Base-by-base conservation (phyloP, 75 land plant species). In the Picea glauca region DNA sequence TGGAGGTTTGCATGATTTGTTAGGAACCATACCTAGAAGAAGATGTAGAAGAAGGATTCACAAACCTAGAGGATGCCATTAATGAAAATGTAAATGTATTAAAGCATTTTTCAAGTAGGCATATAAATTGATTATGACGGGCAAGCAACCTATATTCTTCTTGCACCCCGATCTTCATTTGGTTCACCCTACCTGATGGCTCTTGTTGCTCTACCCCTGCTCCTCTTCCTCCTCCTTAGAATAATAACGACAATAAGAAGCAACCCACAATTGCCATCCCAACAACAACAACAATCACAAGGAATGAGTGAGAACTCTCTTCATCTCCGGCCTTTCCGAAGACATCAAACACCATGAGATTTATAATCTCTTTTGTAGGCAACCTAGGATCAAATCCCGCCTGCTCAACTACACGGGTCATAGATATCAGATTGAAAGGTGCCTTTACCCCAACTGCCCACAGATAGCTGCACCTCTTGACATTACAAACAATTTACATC, bases 331-430 rank as follows among this genome's bases (percentile, higher is more conserved):
- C 12, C 88, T 93, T n/a, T 91, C 95, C 13, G 91, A 94, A 63
- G 94, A 94, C 78, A 80, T 94, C 77, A 88, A 88, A 80, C 82
- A 91, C 64, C 90, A 90, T 26, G 92, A 94, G 78, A 88, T 92
- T 54, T 91, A 91, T 87, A 94, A 94, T 83, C 85, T 91, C 46
- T 94, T 94, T 82, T 87, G 92, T 56, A 84, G 79, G 17, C 88
- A 84, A 21, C 82, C 61, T 5, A 90, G 94, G 32, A 92, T 93
- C 80, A 87, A 92, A 35, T 79, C 87, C 57, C 92, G 87, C 79
- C 92, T 87, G 90, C 91, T 94, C 76, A 86, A 94, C 81, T 94
- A 87, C 82, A 90, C 97, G 4, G 97, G 97, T 56, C 88, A 86
- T 23, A 91, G 91, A 38, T 20, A 35, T n/a, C 54, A 46, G 1